These are phyloP conservation scores for Alternaria ethzedia DNA, from an alignment of 2,329 filamentous ascomycete species.

Conservation along the genomic window DNA sequence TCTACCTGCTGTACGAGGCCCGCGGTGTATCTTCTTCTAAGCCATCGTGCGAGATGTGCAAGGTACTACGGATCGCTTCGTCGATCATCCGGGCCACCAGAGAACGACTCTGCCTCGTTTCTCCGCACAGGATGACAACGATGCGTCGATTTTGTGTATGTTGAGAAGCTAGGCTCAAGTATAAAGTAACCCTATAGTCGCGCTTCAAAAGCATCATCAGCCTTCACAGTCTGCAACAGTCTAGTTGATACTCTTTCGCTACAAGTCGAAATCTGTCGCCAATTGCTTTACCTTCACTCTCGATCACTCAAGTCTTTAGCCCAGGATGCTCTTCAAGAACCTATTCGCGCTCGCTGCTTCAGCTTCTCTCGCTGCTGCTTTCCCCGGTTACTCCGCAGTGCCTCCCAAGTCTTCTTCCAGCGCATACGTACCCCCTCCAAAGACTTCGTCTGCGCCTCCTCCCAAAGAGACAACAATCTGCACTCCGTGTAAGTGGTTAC, in stretches of 20 bases:
- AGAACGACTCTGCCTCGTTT: constrained; percentile 11
- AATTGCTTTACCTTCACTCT: background rate
- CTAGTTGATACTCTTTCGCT: background rate
- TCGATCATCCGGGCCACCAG: background rate
- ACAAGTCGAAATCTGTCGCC: background rate
- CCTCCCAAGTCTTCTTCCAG: background rate
- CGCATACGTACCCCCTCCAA: background rate
- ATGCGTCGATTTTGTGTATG: background rate
- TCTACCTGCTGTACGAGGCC: background rate
- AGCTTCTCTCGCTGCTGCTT: constrained; percentile 17
- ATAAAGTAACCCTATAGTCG: constrained; percentile 18
- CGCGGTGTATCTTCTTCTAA: background rate
- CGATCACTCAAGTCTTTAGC: background rate
- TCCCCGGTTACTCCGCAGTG: constrained; percentile 14
- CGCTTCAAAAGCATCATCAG: background rate
- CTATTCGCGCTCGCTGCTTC: constrained; percentile 25
- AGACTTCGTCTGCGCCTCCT: constrained; percentile 1
- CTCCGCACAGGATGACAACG: constrained; percentile 3
- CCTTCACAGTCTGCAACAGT: constrained; percentile 7
- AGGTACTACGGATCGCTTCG: constrained; percentile 8
- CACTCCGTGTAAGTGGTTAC: constrained; percentile 17
- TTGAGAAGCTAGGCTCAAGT: background rate
- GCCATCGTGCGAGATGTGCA: background rate
- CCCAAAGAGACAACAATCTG: constrained; percentile 20
- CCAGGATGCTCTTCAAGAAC: constrained; percentile 27